A percentile compares a stretch with the other conserved stretches of the same genome.
These are phyloP conservation scores for Ustilago hordei DNA, from an alignment of 1,284 basidiomycete species.

Conservation along the genomic window DNA sequence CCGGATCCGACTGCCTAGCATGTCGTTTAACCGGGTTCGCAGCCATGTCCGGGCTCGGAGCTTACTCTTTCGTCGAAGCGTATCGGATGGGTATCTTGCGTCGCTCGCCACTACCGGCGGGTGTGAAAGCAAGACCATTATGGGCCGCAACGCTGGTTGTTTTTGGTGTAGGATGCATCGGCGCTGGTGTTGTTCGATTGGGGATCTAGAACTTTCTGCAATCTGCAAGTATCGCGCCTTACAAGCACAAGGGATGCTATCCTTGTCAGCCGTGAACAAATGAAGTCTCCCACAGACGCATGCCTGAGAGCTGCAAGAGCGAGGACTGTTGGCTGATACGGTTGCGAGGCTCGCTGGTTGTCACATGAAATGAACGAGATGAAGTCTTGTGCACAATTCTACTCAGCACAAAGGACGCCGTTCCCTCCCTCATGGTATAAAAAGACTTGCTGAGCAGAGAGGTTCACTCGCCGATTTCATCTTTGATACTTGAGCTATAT, in stretches of 20 bases:
- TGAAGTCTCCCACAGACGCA: conserved; percentile 10
- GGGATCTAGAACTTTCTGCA: conserved; percentile 23
- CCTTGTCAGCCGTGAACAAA: not conserved
- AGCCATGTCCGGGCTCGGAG: conserved; percentile 56
- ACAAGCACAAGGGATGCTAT: not conserved
- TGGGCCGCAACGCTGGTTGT: conserved; percentile 53
- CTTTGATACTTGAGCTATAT: not conserved
- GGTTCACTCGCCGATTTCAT: not conserved
- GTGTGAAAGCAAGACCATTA: conserved; percentile 37
- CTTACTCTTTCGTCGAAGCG: conserved; percentile 61
- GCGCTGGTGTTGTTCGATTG: conserved; percentile 48
- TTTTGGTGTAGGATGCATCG: conserved; percentile 46
- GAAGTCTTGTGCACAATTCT: not conserved
- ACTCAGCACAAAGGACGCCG: not conserved
- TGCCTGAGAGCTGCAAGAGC: not conserved
- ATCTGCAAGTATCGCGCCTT: not conserved
- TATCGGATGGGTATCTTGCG: conserved; percentile 53
- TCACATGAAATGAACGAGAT: not conserved
- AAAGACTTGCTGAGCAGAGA: not conserved
- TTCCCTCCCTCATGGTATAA: not conserved
- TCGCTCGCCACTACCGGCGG: conserved; percentile 31
- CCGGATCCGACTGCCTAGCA: conserved; percentile 56
- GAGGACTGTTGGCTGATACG: not conserved
- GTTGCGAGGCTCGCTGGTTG: not conserved
- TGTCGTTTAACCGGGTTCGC: conserved; percentile 65